Percentiles rank a stretch among this genome's conserved stretches.
phyloP scores from a whole-genome alignment of 108 stramenopile species.

The Skeletonema tropicum region DNA sequence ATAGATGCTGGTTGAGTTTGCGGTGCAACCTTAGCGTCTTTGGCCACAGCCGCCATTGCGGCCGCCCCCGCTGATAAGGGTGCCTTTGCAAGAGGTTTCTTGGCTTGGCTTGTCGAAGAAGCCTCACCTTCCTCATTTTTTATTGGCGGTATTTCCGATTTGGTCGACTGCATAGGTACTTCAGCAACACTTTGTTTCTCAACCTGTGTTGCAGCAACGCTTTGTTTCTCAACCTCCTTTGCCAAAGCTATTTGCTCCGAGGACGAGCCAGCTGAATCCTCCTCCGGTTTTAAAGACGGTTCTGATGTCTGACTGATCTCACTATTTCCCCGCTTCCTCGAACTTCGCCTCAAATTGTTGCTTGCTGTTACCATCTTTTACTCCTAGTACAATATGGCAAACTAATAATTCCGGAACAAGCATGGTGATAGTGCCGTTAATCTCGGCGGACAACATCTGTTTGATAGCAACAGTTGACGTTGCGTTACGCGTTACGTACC shows the following conservation, averaged over 20 bases:
- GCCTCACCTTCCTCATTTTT: not conserved
- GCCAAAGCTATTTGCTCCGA: slow-evolving; percentile 1
- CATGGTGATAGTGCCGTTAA: not conserved
- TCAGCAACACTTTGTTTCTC: not conserved
- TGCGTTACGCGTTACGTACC: no score
- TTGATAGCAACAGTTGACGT: not conserved
- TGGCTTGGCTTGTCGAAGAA: not conserved
- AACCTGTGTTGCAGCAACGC: not conserved
- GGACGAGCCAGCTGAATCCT: slow-evolving; percentile 1
- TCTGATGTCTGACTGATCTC: slow-evolving; percentile 6
- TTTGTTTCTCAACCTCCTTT: not conserved
- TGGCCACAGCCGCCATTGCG: slow-evolving; percentile 6
- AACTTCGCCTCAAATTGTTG: slow-evolving; percentile 11
- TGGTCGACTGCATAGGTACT: not conserved
- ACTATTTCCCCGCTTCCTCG: slow-evolving; percentile 13
- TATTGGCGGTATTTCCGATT: slow-evolving; percentile 1
- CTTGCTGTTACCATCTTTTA: not conserved
- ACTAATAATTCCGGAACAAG: not conserved
- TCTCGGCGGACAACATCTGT: not conserved
- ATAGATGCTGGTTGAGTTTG: not conserved
- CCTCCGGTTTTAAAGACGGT: slow-evolving; percentile 3
- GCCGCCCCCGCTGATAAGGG: not conserved
- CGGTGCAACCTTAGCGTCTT: not conserved
- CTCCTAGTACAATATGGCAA: not conserved
- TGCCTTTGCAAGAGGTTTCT: not conserved